Base-by-base conservation (phyloP, 2,329 filamentous ascomycete genomes). In the Chrysosporium queenslandicum region DNA sequence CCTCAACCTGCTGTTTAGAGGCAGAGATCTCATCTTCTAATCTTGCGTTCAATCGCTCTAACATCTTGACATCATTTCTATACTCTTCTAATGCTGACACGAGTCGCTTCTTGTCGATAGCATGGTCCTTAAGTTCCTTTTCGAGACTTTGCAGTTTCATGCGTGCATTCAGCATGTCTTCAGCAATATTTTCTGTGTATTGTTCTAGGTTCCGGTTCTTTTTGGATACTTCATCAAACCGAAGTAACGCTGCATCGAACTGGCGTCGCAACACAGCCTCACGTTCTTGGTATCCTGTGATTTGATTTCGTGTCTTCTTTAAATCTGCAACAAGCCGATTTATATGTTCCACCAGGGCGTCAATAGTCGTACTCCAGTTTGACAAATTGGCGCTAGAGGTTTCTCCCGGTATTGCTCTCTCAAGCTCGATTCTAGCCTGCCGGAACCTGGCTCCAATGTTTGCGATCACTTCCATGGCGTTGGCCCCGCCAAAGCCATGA, bases 161-260 rank as follows among this genome's bases (percentile, higher is more conserved):
- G 40, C 71, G 62, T n/a, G 67, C 64, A 41, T 71, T 66, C 4
- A 73, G 62, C 64, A 74, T 70, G 50, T 74, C 71, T 20, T 69
- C 64, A 4, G 70, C 67, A n/a, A 71, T 69, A n/a, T 66, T 64
- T 32, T 70, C 65, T 30, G 69, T 64, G 0, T 64, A 62, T 9
- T 66, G 62, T 56, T 74, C 70, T 4, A 74, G 59, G 9, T 63
- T 64, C 11, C 59, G 58, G 40, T 70, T 65, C 48, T 68, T 68
- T 23, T 61, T 63, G 25, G 62, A 63, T 4, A 67, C 65, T 16
- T 64, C 61, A 47, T 73, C 68, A 29, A 68, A 64, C 18, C 68
- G 64, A 30, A 62, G 52, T 18, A 73, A 56, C n/a, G 70, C 60
- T 39, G 63, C 63, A 45, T 74, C 67, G 39, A 75, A 75, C 48